phyloP scores from a whole-genome alignment of 192 early-diverging fungal genomes.

The Coemansia sp. region DNA sequence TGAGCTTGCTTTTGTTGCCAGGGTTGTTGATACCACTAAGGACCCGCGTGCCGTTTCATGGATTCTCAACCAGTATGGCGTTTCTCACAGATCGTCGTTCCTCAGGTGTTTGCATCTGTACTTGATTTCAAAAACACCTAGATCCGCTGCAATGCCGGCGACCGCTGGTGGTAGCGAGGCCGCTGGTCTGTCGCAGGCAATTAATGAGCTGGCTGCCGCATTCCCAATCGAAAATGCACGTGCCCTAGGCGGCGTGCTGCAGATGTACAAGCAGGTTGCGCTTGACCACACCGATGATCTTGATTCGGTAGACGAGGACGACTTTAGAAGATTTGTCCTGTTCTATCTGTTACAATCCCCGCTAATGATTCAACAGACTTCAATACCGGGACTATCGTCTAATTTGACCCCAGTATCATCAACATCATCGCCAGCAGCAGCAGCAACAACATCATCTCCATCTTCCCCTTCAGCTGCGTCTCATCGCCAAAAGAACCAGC shows the following conservation, averaged over 20 bases:
- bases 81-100: constrained; percentile 20
- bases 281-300: not conserved
- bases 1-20: constrained; percentile 24
- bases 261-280: constrained; percentile 24
- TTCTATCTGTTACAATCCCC: constrained; percentile 34
- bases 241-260: constrained; percentile 24
- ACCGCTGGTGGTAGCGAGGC: constrained; percentile 2
- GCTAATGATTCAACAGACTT: constrained; percentile 2
- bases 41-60: constrained; percentile 38
- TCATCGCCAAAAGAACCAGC: not conserved
- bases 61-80: constrained; percentile 46
- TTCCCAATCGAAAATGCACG: constrained; percentile 17
- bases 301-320: constrained; percentile 10
- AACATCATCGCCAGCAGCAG: not conserved
- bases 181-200: constrained; percentile 24
- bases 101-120: constrained; percentile 35
- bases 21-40: constrained; percentile 20
- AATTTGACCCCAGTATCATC: not conserved
- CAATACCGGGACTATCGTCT: not conserved
- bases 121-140: constrained; percentile 20
- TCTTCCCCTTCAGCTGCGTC: not conserved
- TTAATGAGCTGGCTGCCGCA: constrained; percentile 18
- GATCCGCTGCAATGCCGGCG: constrained; percentile 1
- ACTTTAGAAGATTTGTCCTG: constrained; percentile 39
- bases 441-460: not conserved